Conservation (phyloP, 2,329 filamentous ascomycete species). For the Chaetomiaceae sp. region DNA sequence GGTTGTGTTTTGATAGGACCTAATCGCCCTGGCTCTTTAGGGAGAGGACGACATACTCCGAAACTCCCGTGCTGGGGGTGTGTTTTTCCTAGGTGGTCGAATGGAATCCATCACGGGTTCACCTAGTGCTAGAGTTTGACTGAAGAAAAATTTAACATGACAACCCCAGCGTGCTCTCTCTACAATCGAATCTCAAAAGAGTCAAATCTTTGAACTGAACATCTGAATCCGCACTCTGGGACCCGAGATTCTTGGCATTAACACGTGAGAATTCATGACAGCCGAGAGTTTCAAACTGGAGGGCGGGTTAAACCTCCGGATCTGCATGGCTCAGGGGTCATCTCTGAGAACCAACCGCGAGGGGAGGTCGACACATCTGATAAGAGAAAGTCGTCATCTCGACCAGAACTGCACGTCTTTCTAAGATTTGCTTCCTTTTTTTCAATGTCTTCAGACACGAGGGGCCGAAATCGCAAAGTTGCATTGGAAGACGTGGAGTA, state of each 20-base stretch:
- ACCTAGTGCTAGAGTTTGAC: too few relatives aligned
- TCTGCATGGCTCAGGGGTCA: conserved; percentile 14
- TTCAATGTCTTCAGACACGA: too few relatives aligned
- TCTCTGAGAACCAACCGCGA: not conserved
- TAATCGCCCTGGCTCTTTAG: not conserved
- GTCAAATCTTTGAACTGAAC: too few relatives aligned
- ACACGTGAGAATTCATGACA: not conserved
- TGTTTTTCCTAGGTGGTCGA: not conserved
- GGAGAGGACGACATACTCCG: not conserved
- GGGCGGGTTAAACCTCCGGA: conserved; percentile 1
- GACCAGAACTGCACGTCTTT: not conserved
- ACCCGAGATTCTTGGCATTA: not conserved
- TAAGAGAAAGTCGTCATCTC: not conserved
- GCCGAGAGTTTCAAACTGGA: not conserved
- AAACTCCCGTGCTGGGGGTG: not conserved
- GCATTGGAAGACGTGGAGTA: too few relatives aligned
- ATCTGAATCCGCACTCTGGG: not conserved
- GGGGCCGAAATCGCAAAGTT: too few relatives aligned
- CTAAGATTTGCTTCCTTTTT: too few relatives aligned
- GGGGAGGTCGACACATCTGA: not conserved
- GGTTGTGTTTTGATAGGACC: not conserved
- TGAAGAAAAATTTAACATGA: too few relatives aligned
- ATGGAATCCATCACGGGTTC: not conserved
- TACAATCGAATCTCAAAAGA: too few relatives aligned
- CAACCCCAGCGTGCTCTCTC: too few relatives aligned